Evolutionary conservation across 495 filamentous ascomycete genomes (phyloP).

Genomic region (Tirmania nivea): DNA sequence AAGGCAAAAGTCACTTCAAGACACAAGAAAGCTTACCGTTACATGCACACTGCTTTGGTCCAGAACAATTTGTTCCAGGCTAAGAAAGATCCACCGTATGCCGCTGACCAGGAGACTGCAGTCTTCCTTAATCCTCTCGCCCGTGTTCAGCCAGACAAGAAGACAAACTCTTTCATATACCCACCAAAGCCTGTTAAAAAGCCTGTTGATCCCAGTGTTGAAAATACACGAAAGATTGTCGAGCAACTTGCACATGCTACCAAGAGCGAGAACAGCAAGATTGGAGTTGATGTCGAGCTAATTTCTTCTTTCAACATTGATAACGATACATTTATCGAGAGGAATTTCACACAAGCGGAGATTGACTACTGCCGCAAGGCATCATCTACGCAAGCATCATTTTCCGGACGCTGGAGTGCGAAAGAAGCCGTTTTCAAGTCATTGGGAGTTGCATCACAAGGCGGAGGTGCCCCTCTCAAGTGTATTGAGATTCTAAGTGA

Average conservation of each 20-base stretch:
- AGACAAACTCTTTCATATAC: constrained; percentile 54
- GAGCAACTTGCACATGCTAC: constrained; percentile 56
- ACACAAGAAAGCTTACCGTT: constrained; percentile 96
- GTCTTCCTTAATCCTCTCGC: constrained; percentile 92
- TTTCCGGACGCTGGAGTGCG: constrained; percentile 84
- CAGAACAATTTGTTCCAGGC: constrained; percentile 94
- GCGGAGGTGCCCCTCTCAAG: constrained; percentile 70
- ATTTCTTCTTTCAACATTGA: constrained; percentile 67
- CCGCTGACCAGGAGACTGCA: constrained; percentile 57
- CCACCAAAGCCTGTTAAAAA: constrained; percentile 40
- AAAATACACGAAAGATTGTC: constrained; percentile 51
- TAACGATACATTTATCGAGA: constrained; percentile 81
- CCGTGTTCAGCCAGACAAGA: constrained; percentile 65
- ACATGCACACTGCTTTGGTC: constrained; percentile 91
- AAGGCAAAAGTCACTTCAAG: constrained; percentile 67
- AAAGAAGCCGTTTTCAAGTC: constrained; percentile 99
- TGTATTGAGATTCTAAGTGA: constrained; percentile 83
- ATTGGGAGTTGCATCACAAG: constrained; percentile 66
- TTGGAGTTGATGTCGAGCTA: constrained; percentile 82
- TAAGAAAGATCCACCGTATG: constrained; percentile 77
- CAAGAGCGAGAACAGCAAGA: constrained; percentile 42
- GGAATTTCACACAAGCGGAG: constrained; percentile 77
- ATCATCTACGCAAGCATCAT: constrained; percentile 54
- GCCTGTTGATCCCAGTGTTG: constrained; percentile 28
- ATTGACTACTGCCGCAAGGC: constrained; percentile 67